phyloP scores from a whole-genome alignment of 192 early-diverging fungal species.

The Coemansia sp. region DNA sequence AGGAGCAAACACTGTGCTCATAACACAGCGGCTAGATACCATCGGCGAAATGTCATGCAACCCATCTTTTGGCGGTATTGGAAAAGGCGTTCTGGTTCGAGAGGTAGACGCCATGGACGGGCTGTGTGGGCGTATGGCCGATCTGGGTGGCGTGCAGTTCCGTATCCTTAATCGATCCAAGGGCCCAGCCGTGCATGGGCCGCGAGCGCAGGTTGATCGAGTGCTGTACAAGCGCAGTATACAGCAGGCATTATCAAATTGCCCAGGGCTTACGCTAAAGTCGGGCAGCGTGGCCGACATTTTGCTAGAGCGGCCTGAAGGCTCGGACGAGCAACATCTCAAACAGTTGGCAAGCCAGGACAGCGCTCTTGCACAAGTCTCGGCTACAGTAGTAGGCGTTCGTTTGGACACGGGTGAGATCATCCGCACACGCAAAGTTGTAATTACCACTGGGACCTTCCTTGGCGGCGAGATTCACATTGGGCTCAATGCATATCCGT shows the following conservation, averaged over 20 bases:
- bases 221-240: constrained; percentile 74
- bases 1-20: constrained; percentile 67
- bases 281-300: constrained; percentile 72
- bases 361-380: constrained; percentile 17
- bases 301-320: constrained; percentile 52
- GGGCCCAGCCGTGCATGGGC: constrained; percentile 80
- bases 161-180: constrained; percentile 76
- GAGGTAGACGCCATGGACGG: constrained; percentile 83
- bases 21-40: constrained; percentile 72
- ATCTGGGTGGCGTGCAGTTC: constrained; percentile 78
- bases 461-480: constrained; percentile 81
- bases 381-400: constrained; percentile 56
- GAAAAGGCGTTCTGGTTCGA: constrained; percentile 75
- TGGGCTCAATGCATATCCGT: constrained; percentile 63
- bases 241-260: constrained; percentile 59
- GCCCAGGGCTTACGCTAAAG: constrained; percentile 67
- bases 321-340: constrained; percentile 15
- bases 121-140: constrained; percentile 74
- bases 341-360: constrained; percentile 33
- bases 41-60: constrained; percentile 90
- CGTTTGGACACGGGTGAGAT: constrained; percentile 65
- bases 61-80: constrained; percentile 81
- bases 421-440: constrained; percentile 64
- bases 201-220: constrained; percentile 78
- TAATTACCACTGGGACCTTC: constrained; percentile 82